Conservation (phyloP, 2,329 filamentous ascomycete genomes). For the Metarhizium anisopliae region DNA sequence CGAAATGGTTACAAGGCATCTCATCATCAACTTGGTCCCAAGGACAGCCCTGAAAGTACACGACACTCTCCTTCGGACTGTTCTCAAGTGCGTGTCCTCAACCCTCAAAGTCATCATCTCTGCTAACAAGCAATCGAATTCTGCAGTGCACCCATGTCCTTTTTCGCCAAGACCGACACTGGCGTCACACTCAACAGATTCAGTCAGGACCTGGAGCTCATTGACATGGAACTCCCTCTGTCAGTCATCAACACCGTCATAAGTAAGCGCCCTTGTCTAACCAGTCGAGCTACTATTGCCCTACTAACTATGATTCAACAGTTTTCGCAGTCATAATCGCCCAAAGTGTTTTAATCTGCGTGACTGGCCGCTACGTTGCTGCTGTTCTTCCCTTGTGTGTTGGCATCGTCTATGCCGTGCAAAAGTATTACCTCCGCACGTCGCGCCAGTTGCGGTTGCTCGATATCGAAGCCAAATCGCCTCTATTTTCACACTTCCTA, state of each 20-base stretch:
- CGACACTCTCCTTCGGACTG: too few relatives aligned
- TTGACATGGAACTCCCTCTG: slow-evolving; percentile 4
- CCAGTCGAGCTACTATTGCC: too few relatives aligned
- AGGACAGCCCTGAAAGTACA: too few relatives aligned
- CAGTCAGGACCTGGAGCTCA: slow-evolving; percentile 8
- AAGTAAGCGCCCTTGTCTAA: too few relatives aligned
- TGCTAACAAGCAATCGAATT: too few relatives aligned
- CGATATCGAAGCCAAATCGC: slow-evolving; percentile 19
- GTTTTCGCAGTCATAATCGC: neutral
- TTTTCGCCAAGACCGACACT: too few relatives aligned
- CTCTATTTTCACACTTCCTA: slow-evolving; percentile 17
- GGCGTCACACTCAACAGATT: slow-evolving; percentile 1
- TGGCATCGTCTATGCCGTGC: slow-evolving; percentile 17
- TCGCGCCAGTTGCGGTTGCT: slow-evolving; percentile 20
- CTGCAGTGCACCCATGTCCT: too few relatives aligned
- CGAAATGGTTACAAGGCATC: too few relatives aligned
- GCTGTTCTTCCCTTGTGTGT: slow-evolving; percentile 36
- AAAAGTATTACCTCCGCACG: slow-evolving; percentile 19
- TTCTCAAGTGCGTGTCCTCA: too few relatives aligned
- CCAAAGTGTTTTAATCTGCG: slow-evolving; percentile 26
- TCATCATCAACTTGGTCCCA: too few relatives aligned
- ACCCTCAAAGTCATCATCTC: too few relatives aligned
- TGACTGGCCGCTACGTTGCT: slow-evolving; percentile 30
- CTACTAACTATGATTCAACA: too few relatives aligned
- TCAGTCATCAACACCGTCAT: neutral